Percentiles rank a stretch among this genome's conserved stretches.
Evolutionary conservation across 805 yeast genomes (phyloP).

Genomic region (Yamadazyma philogaea): DNA sequence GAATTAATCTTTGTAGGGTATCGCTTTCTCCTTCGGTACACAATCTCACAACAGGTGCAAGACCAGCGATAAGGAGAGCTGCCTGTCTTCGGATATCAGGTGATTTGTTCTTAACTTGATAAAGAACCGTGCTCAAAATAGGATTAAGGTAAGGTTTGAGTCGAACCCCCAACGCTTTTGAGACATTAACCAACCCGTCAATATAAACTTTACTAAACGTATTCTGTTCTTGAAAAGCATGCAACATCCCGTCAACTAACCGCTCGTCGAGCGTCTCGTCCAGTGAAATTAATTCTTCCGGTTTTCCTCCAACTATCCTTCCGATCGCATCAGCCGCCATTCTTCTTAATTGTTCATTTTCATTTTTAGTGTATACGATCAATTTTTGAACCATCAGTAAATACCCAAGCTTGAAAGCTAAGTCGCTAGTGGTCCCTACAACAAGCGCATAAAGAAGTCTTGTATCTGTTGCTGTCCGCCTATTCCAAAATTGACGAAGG

Average conservation of each 20-base stretch:
- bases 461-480: constrained; percentile 71
- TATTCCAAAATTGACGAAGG: constrained; percentile 73
- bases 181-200: constrained; percentile 61
- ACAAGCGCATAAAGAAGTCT: constrained; percentile 54
- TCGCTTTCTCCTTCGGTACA: constrained; percentile 61
- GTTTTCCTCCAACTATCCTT: constrained; percentile 44
- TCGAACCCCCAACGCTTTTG: constrained; percentile 59
- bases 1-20: constrained; percentile 62
- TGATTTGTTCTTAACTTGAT: constrained; percentile 66
- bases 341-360: constrained; percentile 71
- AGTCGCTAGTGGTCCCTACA: constrained; percentile 63
- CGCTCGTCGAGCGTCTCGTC: constrained; percentile 60
- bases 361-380: constrained; percentile 66
- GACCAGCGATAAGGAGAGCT: constrained; percentile 65
- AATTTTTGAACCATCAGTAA: constrained; percentile 56
- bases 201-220: constrained; percentile 54
- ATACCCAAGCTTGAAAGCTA: constrained; percentile 69
- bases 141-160: constrained; percentile 70
- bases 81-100: constrained; percentile 80
- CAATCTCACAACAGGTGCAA: constrained; percentile 62
- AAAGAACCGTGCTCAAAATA: constrained; percentile 67
- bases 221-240: constrained; percentile 78
- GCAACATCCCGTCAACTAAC: constrained; percentile 75
- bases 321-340: constrained; percentile 75
- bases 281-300: constrained; percentile 46